Conservation (phyloP, 768 basidiomycete genomes). For the Boletus speciosus region DNA sequence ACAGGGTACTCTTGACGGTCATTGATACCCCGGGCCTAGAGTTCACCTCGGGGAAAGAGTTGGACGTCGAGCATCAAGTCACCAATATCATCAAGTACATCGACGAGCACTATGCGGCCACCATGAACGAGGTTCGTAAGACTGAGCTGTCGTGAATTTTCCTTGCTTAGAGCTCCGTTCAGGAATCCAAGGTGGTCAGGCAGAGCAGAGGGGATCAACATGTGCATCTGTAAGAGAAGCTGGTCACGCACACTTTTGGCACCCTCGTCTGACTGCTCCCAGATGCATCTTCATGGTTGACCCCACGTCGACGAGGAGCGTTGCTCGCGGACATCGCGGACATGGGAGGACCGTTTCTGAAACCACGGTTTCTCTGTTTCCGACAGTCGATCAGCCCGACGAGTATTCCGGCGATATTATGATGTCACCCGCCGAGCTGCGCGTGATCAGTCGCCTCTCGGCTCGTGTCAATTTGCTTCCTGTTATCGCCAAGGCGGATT, state of each 20-base stretch:
- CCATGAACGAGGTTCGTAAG: slow-evolving; percentile 70
- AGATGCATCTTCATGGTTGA: slow-evolving; percentile 88
- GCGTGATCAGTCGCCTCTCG: slow-evolving; percentile 72
- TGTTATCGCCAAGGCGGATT: slow-evolving; percentile 76
- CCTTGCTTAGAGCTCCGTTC: not conserved
- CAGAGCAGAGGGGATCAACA: slow-evolving; percentile 88
- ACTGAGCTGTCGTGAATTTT: not conserved
- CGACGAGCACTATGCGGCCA: slow-evolving; percentile 79
- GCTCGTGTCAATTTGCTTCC: slow-evolving; percentile 78
- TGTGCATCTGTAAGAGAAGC: slow-evolving; percentile 69
- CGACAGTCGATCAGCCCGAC: slow-evolving; percentile 47
- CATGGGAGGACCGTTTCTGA: slow-evolving; percentile 64
- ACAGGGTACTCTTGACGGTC: slow-evolving; percentile 73
- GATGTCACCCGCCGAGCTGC: slow-evolving; percentile 76
- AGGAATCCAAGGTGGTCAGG: slow-evolving; percentile 88
- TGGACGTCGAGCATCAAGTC: slow-evolving; percentile 78
- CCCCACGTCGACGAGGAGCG: slow-evolving; percentile 59
- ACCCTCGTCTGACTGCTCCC: slow-evolving; percentile 14
- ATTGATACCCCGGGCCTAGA: slow-evolving; percentile 87
- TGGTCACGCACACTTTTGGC: not conserved
- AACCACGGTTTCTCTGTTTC: slow-evolving; percentile 51
- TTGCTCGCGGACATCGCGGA: slow-evolving; percentile 47
- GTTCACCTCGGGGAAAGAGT: slow-evolving; percentile 66
- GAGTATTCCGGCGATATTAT: slow-evolving; percentile 49
- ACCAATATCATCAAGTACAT: slow-evolving; percentile 71